These are phyloP conservation scores for Phytophthora hybrid DNA, from an alignment of 352 stramenopile species.

Conservation along the genomic window DNA sequence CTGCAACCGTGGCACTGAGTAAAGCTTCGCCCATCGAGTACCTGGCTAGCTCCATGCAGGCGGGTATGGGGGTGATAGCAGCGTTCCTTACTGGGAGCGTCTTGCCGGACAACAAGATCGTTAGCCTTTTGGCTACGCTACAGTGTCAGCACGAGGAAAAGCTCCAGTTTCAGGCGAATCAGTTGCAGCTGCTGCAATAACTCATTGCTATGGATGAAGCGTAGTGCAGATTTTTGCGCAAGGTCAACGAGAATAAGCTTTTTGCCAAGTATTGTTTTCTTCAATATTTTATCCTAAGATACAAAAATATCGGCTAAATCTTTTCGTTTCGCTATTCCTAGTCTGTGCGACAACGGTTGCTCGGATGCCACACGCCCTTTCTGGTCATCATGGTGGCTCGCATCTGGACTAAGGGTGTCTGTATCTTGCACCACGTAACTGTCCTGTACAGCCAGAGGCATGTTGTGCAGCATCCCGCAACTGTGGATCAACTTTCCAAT, in stretches of 20 bases:
- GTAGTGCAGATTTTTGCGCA: no score
- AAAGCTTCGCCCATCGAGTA: slow-evolving; percentile 1
- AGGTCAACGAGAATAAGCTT: no score
- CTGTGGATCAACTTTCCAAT: slow-evolving; percentile 20
- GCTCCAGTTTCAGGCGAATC: background rate
- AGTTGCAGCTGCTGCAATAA: slow-evolving; percentile 4
- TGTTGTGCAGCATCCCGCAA: background rate
- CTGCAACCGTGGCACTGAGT: background rate
- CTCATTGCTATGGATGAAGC: background rate
- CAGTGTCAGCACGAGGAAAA: background rate
- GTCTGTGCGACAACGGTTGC: slow-evolving; percentile 3
- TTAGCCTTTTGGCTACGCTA: background rate
- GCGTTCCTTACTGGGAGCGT: background rate
- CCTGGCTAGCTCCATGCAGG: slow-evolving; percentile 2
- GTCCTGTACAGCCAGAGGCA: background rate
- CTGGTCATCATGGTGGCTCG: background rate
- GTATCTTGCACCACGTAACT: background rate
- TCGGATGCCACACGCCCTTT: background rate
- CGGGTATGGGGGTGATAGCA: slow-evolving; percentile 4
- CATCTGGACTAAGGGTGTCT: background rate
- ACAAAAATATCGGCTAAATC: slow-evolving; percentile 11
- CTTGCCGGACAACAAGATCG: background rate
- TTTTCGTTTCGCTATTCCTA: background rate
- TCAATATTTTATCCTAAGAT: background rate
- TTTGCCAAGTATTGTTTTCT: background rate